These are phyloP conservation scores for Aspergillus sp. DNA, from an alignment of 2,329 filamentous ascomycete species.

Conservation along the genomic window DNA sequence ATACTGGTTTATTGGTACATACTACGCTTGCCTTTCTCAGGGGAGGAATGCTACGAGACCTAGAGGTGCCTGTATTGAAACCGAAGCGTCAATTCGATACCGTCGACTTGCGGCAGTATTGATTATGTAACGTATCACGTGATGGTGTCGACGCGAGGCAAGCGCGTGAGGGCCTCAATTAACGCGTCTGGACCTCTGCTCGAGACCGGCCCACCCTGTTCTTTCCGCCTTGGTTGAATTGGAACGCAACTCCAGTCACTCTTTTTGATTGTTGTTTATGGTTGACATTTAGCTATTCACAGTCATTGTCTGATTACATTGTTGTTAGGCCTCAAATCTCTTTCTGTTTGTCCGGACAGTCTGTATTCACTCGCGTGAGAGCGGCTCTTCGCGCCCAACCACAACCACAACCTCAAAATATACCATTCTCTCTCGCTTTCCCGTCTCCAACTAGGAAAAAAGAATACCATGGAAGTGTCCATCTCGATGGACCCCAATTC, in stretches of 20 bases:
- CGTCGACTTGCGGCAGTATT: too few relatives aligned
- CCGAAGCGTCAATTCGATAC: too few relatives aligned
- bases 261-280: neutral
- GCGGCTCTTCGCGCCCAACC: neutral
- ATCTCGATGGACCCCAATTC: conserved; percentile 1
- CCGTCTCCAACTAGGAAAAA: neutral
- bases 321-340: neutral
- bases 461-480: neutral
- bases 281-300: neutral
- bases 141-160: neutral
- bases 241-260: neutral
- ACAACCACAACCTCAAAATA: neutral
- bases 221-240: neutral
- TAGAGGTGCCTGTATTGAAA: too few relatives aligned
- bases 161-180: neutral
- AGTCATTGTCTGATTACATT: neutral
- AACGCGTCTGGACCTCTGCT: conserved; percentile 3
- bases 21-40: too few relatives aligned
- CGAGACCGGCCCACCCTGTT: conserved; percentile 4
- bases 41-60: too few relatives aligned
- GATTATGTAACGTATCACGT: conserved; percentile 3
- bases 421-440: neutral
- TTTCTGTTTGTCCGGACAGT: too few relatives aligned
- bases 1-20: too few relatives aligned
- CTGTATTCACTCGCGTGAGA: neutral